Conservation (phyloP, 2,329 filamentous ascomycete species). For the Xylaria polymorpha region DNA sequence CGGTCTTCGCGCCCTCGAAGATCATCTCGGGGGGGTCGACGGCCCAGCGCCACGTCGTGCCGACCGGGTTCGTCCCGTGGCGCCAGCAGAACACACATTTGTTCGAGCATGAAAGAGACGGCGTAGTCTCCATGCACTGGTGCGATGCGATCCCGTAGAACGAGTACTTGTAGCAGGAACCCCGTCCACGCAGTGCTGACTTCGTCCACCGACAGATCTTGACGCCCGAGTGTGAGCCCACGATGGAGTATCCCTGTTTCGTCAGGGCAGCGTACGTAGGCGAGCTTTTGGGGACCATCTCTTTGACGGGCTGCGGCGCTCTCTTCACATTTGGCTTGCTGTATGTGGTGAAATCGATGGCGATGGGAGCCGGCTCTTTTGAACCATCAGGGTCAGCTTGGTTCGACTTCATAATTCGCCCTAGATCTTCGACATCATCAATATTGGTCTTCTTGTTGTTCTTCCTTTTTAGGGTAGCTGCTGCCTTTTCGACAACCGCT, state of each 20-base stretch:
- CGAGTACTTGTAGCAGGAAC: slow-evolving; percentile 97
- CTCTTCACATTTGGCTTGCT: slow-evolving; percentile 63
- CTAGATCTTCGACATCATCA: slow-evolving; percentile 88
- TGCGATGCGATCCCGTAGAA: slow-evolving; percentile 98
- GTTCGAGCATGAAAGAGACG: slow-evolving; percentile 94
- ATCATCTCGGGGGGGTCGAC: slow-evolving; percentile 92
- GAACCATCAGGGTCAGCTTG: slow-evolving; percentile 50
- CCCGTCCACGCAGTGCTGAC: slow-evolving; percentile 90
- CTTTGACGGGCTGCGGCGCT: slow-evolving; percentile 69
- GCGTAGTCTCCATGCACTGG: slow-evolving; percentile 98
- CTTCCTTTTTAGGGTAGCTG: slow-evolving; percentile 55
- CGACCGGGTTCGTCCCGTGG: slow-evolving; percentile 95
- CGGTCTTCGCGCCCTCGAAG: slow-evolving; percentile 88
- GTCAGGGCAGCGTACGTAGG: slow-evolving; percentile 90
- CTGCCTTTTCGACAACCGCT: slow-evolving; percentile 60
- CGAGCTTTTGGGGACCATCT: slow-evolving; percentile 93
- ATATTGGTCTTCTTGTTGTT: slow-evolving; percentile 61
- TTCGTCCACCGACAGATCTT: slow-evolving; percentile 99
- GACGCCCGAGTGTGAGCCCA: slow-evolving; percentile 94
- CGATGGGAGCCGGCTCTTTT: slow-evolving; percentile 63
- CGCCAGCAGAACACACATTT: slow-evolving; percentile 99
- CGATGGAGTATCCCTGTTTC: slow-evolving; percentile 95
- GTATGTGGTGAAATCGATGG: slow-evolving; percentile 88
- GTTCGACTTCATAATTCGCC: slow-evolving; percentile 68
- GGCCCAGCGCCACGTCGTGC: slow-evolving; percentile 96